Base-by-base conservation (phyloP, 805 yeast species). In the Nadsonia fulvescens region DNA sequence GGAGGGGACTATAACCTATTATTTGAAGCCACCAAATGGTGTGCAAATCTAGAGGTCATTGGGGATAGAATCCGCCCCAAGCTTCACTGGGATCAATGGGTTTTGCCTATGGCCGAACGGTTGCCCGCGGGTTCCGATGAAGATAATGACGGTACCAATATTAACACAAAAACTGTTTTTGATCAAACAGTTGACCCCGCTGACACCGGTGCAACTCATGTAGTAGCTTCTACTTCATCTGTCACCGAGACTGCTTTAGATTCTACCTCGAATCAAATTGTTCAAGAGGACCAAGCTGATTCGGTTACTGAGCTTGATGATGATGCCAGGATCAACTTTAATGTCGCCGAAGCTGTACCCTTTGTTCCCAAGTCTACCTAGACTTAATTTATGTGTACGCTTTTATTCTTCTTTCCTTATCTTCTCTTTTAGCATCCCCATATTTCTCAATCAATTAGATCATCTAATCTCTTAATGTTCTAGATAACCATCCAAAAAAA, bases 11-110 rank as follows among this genome's bases (percentile, higher is more conserved):
- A 54, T 18, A 48, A 49, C 16, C 38, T 67, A 20, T 57, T 79
- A 15, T 53, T 60, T 33, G 69, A 63, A 32, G 68, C 81, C 4
- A 53, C 70, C 33, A 49, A 58, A 23, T 45, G 47, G 35, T 63
- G 78, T 37, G 58, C 56, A 10, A 63, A 64, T 39, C 51, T 68
- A 37, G 74, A 69, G 37, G 46, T 55, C 18, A 35, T 58, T 23
- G 72, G 65, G 31, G 49, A 62, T 36, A 66, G 67, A 43, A 58
- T 77, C 35, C 67, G 89, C 44, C 66, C 72, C 14, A 58, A 57
- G 31, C 54, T 51, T 24, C 64, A 64, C 46, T 69, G 64, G 49
- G 54, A 61, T 33, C 66, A 59, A 34, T 79, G 92, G 91, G 62
- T 81, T 24, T 56, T 81, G 36, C 69, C 76, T 2, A 37, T 35